phyloP scores from a whole-genome alignment of 306 rosid species.

The Casuarina equisetifolia region DNA sequence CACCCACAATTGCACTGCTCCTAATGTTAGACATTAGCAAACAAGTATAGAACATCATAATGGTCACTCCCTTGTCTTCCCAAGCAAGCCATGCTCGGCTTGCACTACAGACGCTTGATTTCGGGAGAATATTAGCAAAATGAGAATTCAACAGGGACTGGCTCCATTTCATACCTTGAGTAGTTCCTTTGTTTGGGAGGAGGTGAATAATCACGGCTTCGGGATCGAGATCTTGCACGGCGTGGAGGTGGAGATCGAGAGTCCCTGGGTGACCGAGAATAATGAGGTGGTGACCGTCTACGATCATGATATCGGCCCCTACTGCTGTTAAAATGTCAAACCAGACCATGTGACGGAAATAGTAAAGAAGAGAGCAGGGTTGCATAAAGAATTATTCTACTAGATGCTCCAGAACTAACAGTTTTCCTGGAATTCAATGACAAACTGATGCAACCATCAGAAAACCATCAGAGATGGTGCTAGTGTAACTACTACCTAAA shows the following conservation, averaged over 20 bases:
- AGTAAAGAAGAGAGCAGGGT: too few species aligned
- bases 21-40: too few species aligned
- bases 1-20: too few species aligned
- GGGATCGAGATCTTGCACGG: conserved; percentile 66
- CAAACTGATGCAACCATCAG: neutral
- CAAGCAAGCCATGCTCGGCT: neutral
- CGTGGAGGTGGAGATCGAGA: conserved; percentile 84
- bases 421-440: neutral
- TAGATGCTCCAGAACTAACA: neutral
- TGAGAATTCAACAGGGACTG: neutral
- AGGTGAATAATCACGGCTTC: conserved; percentile 65
- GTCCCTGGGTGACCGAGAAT: conserved; percentile 65
- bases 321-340: conserved; percentile 10
- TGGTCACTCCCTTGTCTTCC: neutral
- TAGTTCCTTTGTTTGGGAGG: conserved; percentile 66
- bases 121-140: neutral
- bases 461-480: neutral
- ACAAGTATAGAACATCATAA: too few species aligned
- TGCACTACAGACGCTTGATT: too few species aligned
- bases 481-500: neutral
- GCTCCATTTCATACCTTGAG: conserved; percentile 58
- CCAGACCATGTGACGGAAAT: neutral
- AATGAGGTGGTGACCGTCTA: conserved; percentile 83
- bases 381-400: conserved; percentile 6
- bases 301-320: conserved; percentile 62